phyloP scores from a whole-genome alignment of 495 filamentous ascomycete genomes.

The Darksidea phi region DNA sequence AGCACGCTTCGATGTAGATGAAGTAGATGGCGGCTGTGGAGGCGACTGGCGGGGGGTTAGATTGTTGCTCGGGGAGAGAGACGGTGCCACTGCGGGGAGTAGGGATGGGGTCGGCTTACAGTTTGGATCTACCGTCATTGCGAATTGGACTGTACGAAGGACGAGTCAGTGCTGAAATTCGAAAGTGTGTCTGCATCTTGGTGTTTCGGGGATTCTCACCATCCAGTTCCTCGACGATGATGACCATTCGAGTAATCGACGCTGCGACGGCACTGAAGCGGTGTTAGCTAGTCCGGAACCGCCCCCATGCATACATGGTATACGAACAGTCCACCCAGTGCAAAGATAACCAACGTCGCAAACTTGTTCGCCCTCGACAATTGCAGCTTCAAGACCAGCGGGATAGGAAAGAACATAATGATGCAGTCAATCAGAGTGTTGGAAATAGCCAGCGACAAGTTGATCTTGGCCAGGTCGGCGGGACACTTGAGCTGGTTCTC shows the following conservation, averaged over 20 bases:
- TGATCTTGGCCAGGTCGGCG: background rate
- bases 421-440: background rate
- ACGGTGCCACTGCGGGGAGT: too few relatives aligned
- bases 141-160: too few relatives aligned
- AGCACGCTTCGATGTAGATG: background rate
- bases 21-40: conserved; percentile 1
- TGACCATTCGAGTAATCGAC: background rate
- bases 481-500: conserved; percentile 1
- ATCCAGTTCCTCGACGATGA: background rate
- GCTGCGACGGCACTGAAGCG: background rate
- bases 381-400: background rate
- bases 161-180: too few relatives aligned
- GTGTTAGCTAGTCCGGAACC: too few relatives aligned
- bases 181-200: too few relatives aligned
- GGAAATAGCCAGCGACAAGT: background rate
- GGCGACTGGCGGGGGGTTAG: too few relatives aligned
- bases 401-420: background rate
- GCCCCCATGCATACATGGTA: too few relatives aligned
- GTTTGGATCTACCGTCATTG: background rate
- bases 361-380: background rate
- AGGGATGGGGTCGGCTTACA: too few relatives aligned
- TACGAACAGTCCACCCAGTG: background rate
- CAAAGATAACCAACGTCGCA: background rate
- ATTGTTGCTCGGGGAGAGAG: too few relatives aligned
- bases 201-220: too few relatives aligned